A percentile compares a stretch with the other conserved stretches of the same genome.
These are phyloP conservation scores for Phaeoacremonium minimum DNA, from an alignment of 2,329 filamentous ascomycete species.

Conservation along the genomic window DNA sequence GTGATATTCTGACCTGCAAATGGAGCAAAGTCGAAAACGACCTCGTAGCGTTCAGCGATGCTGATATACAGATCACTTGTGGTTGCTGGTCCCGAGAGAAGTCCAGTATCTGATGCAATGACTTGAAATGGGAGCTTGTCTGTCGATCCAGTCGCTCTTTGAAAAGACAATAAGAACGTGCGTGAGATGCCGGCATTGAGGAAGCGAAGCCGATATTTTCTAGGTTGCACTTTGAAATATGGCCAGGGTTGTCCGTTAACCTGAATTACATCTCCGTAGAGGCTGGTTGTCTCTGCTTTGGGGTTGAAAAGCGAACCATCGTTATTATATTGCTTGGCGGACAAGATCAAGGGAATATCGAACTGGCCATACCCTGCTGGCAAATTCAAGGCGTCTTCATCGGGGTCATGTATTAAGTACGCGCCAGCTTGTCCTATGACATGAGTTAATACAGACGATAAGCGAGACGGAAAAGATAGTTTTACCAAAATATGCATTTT, in stretches of 20 bases:
- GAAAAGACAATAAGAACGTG: conserved; percentile 37
- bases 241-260: conserved; percentile 53
- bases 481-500: conserved; percentile 48
- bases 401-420: conserved; percentile 42
- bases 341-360: conserved; percentile 42
- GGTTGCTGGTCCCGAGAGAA: conserved; percentile 34
- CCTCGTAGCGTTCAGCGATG: conserved; percentile 49
- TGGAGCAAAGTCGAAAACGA: conserved; percentile 43
- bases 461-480: too few species aligned
- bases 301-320: conserved; percentile 37
- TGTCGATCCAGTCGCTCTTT: conserved; percentile 22
- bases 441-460: too few species aligned
- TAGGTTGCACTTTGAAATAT: conserved; percentile 43
- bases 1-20: conserved; percentile 40
- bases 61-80: conserved; percentile 36
- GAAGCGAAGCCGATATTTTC: conserved; percentile 49
- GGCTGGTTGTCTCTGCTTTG: conserved; percentile 30
- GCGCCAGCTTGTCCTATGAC: conserved; percentile 47
- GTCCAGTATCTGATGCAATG: conserved; percentile 44
- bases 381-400: conserved; percentile 36
- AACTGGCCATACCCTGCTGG: conserved; percentile 36
- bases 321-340: conserved; percentile 39
- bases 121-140: conserved; percentile 34
- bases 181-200: conserved; percentile 37
- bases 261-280: conserved; percentile 48